A percentile compares a stretch with the other conserved stretches of the same genome.
Conservation (phyloP, 345 rosid species). For the Streptanthus diversifolius region DNA sequence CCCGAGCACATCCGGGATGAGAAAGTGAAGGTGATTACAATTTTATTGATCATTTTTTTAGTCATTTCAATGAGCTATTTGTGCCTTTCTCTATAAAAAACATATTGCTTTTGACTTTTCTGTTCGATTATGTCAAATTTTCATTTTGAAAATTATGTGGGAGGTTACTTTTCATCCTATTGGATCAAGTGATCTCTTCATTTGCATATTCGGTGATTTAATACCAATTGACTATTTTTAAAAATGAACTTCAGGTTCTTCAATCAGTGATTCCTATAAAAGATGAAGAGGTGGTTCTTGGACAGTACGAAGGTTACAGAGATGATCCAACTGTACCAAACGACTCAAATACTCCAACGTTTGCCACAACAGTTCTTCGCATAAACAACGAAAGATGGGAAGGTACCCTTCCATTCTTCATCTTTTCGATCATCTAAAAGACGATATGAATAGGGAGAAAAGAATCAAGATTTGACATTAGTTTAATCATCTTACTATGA, state of each 20-base stretch:
- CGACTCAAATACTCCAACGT: constrained; percentile 88
- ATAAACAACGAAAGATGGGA: constrained; percentile 99
- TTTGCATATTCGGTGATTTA: constrained; percentile 5
- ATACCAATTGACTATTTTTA: constrained; percentile 7
- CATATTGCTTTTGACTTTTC: background rate
- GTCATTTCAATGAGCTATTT: background rate
- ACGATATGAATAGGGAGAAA: background rate
- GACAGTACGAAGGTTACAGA: constrained; percentile 87
- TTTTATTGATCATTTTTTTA: background rate
- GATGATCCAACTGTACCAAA: constrained; percentile 97
- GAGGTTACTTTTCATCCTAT: background rate
- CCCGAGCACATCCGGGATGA: constrained; percentile 98
- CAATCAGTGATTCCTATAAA: constrained; percentile 86
- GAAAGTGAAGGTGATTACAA: constrained; percentile 82
- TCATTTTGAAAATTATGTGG: background rate
- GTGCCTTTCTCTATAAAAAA: background rate
- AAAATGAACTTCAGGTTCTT: constrained; percentile 62
- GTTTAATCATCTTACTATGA: background rate
- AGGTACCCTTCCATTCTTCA: constrained; percentile 43
- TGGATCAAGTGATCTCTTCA: background rate
- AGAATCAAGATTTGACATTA: background rate
- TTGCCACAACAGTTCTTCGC: constrained; percentile 77
- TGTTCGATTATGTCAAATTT: background rate
- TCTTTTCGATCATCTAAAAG: background rate
- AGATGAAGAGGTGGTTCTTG: constrained; percentile 93